Conservation (phyloP, 306 rosid species). For the Trifolium subterraneum region DNA sequence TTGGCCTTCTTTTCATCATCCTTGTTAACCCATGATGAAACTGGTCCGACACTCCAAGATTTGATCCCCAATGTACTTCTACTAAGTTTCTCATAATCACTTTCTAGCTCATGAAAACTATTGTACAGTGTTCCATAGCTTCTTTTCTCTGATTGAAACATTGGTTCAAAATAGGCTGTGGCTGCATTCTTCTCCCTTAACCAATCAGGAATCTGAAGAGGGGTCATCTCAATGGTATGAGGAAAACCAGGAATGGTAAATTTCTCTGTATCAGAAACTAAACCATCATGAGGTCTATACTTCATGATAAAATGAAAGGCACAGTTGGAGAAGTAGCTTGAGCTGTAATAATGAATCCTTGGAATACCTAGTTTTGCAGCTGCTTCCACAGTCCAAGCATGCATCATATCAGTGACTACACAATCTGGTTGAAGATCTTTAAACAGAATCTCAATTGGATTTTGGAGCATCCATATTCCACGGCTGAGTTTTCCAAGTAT, state of each 20-base stretch:
- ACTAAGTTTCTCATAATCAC: slow-evolving; percentile 38
- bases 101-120: slow-evolving; percentile 41
- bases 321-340: slow-evolving; percentile 39
- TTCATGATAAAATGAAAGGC: neutral
- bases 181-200: neutral
- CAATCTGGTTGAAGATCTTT: slow-evolving; percentile 37
- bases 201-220: slow-evolving; percentile 16
- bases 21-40: slow-evolving; percentile 36
- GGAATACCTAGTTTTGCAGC: slow-evolving; percentile 42
- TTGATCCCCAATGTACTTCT: slow-evolving; percentile 26
- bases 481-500: neutral
- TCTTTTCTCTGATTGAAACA: slow-evolving; percentile 33
- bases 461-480: slow-evolving; percentile 20
- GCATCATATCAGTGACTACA: slow-evolving; percentile 18
- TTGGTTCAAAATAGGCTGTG: neutral
- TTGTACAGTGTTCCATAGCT: slow-evolving; percentile 46
- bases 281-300: slow-evolving; percentile 30
- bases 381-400: slow-evolving; percentile 42
- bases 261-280: slow-evolving; percentile 29
- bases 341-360: slow-evolving; percentile 38
- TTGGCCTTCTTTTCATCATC: slow-evolving; percentile 24
- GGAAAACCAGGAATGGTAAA: slow-evolving; percentile 39
- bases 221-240: slow-evolving; percentile 30
- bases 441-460: slow-evolving; percentile 33
- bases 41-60: slow-evolving; percentile 45